phyloP scores from a whole-genome alignment of 768 basidiomycete species.

The Kwoniella botswanensis region DNA sequence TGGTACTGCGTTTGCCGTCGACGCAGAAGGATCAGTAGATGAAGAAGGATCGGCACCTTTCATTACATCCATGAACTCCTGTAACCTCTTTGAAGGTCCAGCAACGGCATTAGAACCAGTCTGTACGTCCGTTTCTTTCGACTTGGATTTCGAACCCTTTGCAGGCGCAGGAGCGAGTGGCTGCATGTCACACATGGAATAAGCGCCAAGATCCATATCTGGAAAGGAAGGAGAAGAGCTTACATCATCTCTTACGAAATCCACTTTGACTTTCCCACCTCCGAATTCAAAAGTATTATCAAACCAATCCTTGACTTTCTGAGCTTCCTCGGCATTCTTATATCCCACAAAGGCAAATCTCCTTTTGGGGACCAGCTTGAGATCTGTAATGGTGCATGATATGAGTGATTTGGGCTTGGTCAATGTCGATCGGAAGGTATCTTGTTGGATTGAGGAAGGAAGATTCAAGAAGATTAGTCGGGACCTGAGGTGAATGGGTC shows the following conservation, averaged over 20 bases:
- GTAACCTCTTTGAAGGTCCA: conserved; percentile 61
- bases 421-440: conserved; percentile 39
- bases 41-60: conserved; percentile 58
- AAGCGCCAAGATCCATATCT: too few relatives aligned
- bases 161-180: conserved; percentile 31
- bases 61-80: conserved; percentile 79
- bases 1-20: conserved; percentile 28
- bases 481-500: conserved; percentile 34
- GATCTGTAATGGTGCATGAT: conserved; percentile 71
- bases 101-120: conserved; percentile 20
- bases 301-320: conserved; percentile 78
- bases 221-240: conserved; percentile 34
- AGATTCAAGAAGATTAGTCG: conserved; percentile 57
- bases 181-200: conserved; percentile 6
- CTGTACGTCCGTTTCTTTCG: conserved; percentile 2
- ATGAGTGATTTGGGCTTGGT: conserved; percentile 31
- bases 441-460: conserved; percentile 40
- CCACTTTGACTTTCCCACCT: conserved; percentile 74
- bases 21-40: conserved; percentile 31
- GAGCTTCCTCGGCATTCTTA: conserved; percentile 77
- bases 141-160: conserved; percentile 11
- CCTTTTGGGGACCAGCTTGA: conserved; percentile 77
- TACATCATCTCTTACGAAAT: conserved; percentile 71
- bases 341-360: conserved; percentile 93
- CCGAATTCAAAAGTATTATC: conserved; percentile 77